Evolutionary conservation across 208 protist species (phyloP), one percentile per base, ranked within the genome.

Genomic region (Trypanosoma brucei): DNA sequence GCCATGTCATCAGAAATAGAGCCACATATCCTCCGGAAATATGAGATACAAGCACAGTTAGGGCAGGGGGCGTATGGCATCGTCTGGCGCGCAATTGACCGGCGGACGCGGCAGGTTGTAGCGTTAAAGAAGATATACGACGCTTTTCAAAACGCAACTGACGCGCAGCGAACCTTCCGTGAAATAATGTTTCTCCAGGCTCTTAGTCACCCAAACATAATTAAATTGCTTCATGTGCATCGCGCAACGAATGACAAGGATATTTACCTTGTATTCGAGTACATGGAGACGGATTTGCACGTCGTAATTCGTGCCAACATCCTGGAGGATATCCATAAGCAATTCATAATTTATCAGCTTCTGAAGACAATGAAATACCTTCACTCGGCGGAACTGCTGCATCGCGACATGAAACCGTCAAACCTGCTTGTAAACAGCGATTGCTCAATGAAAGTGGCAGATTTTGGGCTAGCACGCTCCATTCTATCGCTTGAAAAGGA

Each of bases 231-330:
- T 37, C 94, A 98, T 62, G 98, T 99, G 0, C 84, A 98, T 51
- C 98, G 98, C 59, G 96, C 95, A 33, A 86, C 97, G 54, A 98
- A 98, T 70, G 95, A 99, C 62, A 85, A 91, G 36, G 97, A 99
- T 72, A 98, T 99, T 61, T 99, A 99, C 70, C 79, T 99, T 9
- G 92, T 98, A 6, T 99, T 99, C 64, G 97, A 99, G 83, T 98
- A 97, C 80, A 98, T 99, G 95, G 96, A 96, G 60, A 97, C 92
- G 0, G 94, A 97, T 65, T 74, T 97, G 56, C 88, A 96, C 78
- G 83, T 88, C 9, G 84, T 99, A 3, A 99, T 99, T 54, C 86
- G 95, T 51, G 93, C 97, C 33, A 97, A 96, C 65, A 98, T 99
- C 61, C 79, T 99, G 11, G 96, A 98, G 71, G 91, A 98, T 49